Evolutionary conservation across 2,329 filamentous ascomycete genomes (phyloP).

Genomic region (Colletotrichum somersetense): DNA sequence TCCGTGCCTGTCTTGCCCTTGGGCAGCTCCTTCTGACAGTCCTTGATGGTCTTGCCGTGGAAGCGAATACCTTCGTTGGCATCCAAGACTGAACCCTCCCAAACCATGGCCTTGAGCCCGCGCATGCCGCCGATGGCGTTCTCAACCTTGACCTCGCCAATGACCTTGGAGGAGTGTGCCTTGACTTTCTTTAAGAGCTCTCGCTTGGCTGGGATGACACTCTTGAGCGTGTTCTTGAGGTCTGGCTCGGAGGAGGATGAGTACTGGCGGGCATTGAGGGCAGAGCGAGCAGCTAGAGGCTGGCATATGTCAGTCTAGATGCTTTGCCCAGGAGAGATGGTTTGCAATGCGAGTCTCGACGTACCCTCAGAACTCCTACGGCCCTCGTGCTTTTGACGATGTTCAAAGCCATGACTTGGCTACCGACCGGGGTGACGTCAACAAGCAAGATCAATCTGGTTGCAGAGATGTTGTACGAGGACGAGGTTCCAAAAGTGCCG

Average conservation of each 20-base stretch:
- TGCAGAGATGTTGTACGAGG: not conserved
- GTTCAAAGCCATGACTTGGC: constrained; percentile 71
- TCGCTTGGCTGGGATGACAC: constrained; percentile 89
- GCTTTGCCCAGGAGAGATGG: not conserved
- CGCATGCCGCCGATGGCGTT: constrained; percentile 97
- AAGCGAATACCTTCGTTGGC: constrained; percentile 98
- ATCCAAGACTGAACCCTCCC: constrained; percentile 97
- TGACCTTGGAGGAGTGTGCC: constrained; percentile 81
- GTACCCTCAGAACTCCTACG: constrained; percentile 74
- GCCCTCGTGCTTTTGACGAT: constrained; percentile 72
- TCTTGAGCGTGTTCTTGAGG: constrained; percentile 87
- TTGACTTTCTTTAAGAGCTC: constrained; percentile 96
- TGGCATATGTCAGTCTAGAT: constrained; percentile 25
- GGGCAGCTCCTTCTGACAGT: constrained; percentile 93
- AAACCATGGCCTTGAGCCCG: constrained; percentile 97
- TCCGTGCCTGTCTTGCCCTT: constrained; percentile 93
- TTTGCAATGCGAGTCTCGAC: constrained; percentile 42
- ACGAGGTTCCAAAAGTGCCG: not conserved
- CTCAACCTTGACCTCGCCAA: constrained; percentile 94
- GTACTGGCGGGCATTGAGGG: constrained; percentile 60
- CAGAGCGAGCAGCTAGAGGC: constrained; percentile 47
- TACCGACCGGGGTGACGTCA: constrained; percentile 2
- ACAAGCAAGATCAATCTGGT: not conserved
- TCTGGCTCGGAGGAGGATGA: constrained; percentile 83
- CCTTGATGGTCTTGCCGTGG: constrained; percentile 97